Percentiles rank a stretch among this genome's conserved stretches.
phyloP scores from a whole-genome alignment of 805 yeast genomes.

The Candida coleopterorum region DNA sequence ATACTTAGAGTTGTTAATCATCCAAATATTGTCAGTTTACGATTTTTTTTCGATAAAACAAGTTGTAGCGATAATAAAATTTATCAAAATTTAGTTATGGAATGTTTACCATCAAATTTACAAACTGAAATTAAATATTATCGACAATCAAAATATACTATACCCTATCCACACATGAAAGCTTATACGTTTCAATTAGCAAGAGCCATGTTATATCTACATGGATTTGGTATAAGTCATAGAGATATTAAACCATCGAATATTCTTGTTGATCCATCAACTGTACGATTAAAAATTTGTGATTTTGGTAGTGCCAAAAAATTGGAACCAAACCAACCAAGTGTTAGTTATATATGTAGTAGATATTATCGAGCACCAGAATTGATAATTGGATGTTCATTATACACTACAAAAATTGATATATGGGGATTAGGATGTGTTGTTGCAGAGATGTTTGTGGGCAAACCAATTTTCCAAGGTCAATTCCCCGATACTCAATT shows the following conservation, averaged over 20 bases:
- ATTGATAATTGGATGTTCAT: constrained; percentile 82
- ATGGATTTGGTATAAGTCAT: constrained; percentile 76
- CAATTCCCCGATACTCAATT: constrained; percentile 83
- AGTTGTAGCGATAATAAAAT: constrained; percentile 59
- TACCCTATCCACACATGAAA: constrained; percentile 71
- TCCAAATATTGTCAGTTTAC: constrained; percentile 70
- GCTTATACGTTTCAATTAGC: constrained; percentile 76
- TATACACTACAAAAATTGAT: constrained; percentile 87
- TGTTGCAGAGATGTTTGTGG: constrained; percentile 87
- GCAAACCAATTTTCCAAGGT: constrained; percentile 94
- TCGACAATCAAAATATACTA: constrained; percentile 52
- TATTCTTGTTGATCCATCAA: constrained; percentile 67
- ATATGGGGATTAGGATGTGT: constrained; percentile 99
- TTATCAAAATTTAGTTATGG: constrained; percentile 83
- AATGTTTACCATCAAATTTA: constrained; percentile 75
- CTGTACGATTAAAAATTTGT: constrained; percentile 67
- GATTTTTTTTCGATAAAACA: constrained; percentile 66
- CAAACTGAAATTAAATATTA: constrained; percentile 72
- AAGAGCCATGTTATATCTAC: constrained; percentile 77
- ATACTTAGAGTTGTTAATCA: constrained; percentile 70
- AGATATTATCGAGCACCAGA: constrained; percentile 97
- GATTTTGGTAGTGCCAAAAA: constrained; percentile 85
- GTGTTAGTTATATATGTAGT: constrained; percentile 93
- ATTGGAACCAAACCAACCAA: constrained; percentile 73
- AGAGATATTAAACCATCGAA: constrained; percentile 84